Evolutionary conservation across 169 alveolate species (phyloP).

Genomic region (Cryptosporidium parvum): DNA sequence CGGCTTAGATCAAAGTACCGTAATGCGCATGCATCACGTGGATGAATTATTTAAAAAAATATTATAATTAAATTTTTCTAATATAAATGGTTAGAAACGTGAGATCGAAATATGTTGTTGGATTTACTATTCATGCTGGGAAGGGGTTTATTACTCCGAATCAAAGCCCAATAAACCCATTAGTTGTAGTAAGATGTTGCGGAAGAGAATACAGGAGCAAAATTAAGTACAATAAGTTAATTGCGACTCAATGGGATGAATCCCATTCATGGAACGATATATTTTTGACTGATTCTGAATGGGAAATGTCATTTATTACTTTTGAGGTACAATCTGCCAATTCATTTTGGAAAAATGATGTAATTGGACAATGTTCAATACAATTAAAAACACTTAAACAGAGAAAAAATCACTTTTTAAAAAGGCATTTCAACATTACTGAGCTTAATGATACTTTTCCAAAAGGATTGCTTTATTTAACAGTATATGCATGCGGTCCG

Average conservation of each 20-base stretch:
- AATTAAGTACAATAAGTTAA: slow-evolving; percentile 86
- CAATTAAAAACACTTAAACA: slow-evolving; percentile 87
- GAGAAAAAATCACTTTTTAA: slow-evolving; percentile 85
- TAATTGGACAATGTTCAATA: slow-evolving; percentile 86
- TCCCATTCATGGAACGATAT: slow-evolving; percentile 89
- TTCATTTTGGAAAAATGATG: slow-evolving; percentile 91
- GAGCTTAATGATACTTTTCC: slow-evolving; percentile 84
- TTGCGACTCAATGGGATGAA: slow-evolving; percentile 92
- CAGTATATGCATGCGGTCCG: slow-evolving; percentile 88
- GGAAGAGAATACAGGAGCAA: slow-evolving; percentile 88
- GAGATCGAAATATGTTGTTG: slow-evolving; percentile 78
- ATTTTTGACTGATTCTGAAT: slow-evolving; percentile 85
- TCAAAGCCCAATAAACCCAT: slow-evolving; percentile 84
- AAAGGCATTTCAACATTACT: slow-evolving; percentile 84
- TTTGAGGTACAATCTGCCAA: slow-evolving; percentile 92
- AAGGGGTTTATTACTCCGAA: slow-evolving; percentile 81
- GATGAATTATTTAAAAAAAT: background rate
- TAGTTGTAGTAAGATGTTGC: slow-evolving; percentile 91
- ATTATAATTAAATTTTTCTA: background rate
- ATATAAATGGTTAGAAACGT: slow-evolving; percentile 22
- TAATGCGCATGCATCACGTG: slow-evolving; percentile 44
- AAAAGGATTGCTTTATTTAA: slow-evolving; percentile 83
- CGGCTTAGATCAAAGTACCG: slow-evolving; percentile 58
- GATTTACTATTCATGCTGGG: slow-evolving; percentile 89
- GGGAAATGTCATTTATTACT: slow-evolving; percentile 90